Evolutionary conservation across 1,284 basidiomycete genomes (phyloP).

Genomic region (Ustilago nuda): DNA sequence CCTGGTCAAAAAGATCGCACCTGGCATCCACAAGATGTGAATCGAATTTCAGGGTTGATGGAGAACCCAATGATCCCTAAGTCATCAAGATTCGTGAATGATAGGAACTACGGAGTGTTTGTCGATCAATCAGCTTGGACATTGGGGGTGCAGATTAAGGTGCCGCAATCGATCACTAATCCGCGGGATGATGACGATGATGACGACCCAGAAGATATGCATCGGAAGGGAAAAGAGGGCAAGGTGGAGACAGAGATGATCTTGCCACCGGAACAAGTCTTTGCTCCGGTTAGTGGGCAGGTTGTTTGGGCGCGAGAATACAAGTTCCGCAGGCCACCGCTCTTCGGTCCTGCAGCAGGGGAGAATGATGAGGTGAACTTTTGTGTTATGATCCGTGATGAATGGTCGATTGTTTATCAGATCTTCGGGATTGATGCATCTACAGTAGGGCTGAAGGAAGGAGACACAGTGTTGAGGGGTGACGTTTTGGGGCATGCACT

Average conservation of each 20-base stretch:
- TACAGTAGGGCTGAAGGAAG: constrained; percentile 26
- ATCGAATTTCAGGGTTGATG: constrained; percentile 58
- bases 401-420: constrained; percentile 61
- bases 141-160: constrained; percentile 47
- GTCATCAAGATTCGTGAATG: constrained; percentile 30
- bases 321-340: constrained; percentile 39
- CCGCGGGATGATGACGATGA: constrained; percentile 29
- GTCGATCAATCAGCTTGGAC: constrained; percentile 50
- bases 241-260: constrained; percentile 14
- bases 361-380: constrained; percentile 55
- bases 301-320: constrained; percentile 58
- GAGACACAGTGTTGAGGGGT: constrained; percentile 51
- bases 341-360: constrained; percentile 45
- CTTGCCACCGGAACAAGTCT: constrained; percentile 46
- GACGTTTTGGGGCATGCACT: constrained; percentile 51
- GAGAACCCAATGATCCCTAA: constrained; percentile 54
- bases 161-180: constrained; percentile 45
- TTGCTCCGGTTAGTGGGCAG: constrained; percentile 56
- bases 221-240: neutral
- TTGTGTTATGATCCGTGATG: constrained; percentile 60
- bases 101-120: constrained; percentile 44
- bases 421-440: constrained; percentile 51
- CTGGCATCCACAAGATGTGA: constrained; percentile 44
- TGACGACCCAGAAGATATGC: constrained; percentile 8
- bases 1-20: constrained; percentile 40